A percentile compares a stretch with the other conserved stretches of the same genome.
Evolutionary conservation across 257 asterid genomes (phyloP).

Genomic region (Scutellaria minor): DNA sequence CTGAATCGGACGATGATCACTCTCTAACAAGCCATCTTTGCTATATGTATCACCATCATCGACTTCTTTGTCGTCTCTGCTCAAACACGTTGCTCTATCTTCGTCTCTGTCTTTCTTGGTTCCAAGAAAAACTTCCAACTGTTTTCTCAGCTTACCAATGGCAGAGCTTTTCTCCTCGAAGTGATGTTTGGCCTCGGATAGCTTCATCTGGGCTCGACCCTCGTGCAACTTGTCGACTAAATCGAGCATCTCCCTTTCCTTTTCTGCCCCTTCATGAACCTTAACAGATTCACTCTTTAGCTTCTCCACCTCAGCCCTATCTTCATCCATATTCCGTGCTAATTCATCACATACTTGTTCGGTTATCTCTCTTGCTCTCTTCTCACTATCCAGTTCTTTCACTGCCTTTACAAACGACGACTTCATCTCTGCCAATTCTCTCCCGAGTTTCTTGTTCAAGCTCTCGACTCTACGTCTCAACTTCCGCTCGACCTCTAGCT

Average conservation of each 20-base stretch:
- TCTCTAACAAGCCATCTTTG: slow-evolving; percentile 59
- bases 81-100: slow-evolving; percentile 40
- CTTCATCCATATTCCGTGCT: slow-evolving; percentile 64
- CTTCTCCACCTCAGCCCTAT: slow-evolving; percentile 46
- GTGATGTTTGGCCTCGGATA: slow-evolving; percentile 58
- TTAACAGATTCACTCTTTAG: slow-evolving; percentile 59
- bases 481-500: slow-evolving; percentile 78
- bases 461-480: slow-evolving; percentile 66
- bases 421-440: slow-evolving; percentile 61
- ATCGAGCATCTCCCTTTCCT: slow-evolving; percentile 65
- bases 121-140: slow-evolving; percentile 71
- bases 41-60: slow-evolving; percentile 49
- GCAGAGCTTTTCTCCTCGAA: slow-evolving; percentile 68
- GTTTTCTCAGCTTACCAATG: slow-evolving; percentile 71
- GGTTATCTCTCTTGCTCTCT: slow-evolving; percentile 64
- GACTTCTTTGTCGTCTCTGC: slow-evolving; percentile 53
- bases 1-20: slow-evolving; percentile 66
- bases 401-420: slow-evolving; percentile 54
- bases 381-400: slow-evolving; percentile 73
- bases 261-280: slow-evolving; percentile 57
- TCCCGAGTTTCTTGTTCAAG: slow-evolving; percentile 79
- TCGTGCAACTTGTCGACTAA: slow-evolving; percentile 58
- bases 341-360: slow-evolving; percentile 73
- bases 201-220: slow-evolving; percentile 59
- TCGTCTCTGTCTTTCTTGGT: slow-evolving; percentile 51